Base-by-base conservation (phyloP, 1,139 yeast species). In the Blastobotrys proliferans region DNA sequence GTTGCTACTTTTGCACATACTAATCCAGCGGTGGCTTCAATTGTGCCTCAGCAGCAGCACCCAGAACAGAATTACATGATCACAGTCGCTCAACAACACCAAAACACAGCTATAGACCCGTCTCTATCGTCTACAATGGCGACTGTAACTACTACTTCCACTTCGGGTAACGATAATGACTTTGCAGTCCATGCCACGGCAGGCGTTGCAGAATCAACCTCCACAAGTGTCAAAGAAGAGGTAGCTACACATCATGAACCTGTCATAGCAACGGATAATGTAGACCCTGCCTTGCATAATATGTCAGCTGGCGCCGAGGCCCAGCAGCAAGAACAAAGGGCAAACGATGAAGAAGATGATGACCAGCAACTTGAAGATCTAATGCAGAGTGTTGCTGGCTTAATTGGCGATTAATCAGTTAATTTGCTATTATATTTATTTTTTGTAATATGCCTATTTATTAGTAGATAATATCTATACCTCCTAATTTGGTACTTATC, bases 311-410 rank as follows among this genome's bases (percentile, higher is more conserved):
- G 6, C 31, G 31, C 19, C 13, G 35, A 19, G 13, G 35, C 17
- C 21, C n/a, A 31, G 25, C 26, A 21, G 13, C 27, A n/a, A 5
- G 36, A 33, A 21, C 36, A 3, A 21, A 21, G 26, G n/a, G n/a
- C 6, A 10, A 20, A 25, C 17, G 30, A 21, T 10, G 35, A 35
- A n/a, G 37, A 40, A 5, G 52, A 45, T 16, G 53, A 44, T 33
- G 51, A 46, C 29, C 52, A 51, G 18, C 56, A 60, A 20, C 44
- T 61, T 8, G 58, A 58, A 38, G 49, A 50, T 22, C 52, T 61
- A 21, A 48, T 62, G 20, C 62, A 58, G 43, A 57, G 58, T 28
- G 65, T 62, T 11, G 66, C 64, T 22, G 63, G 60, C 27, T 61
- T 55, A 33, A 63, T 62, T 29, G 57, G 54, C 43, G 32, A 24